Evolutionary conservation across 352 stramenopile species (phyloP), one percentile per base, ranked within the genome.

Genomic region (Pythium biforme): DNA sequence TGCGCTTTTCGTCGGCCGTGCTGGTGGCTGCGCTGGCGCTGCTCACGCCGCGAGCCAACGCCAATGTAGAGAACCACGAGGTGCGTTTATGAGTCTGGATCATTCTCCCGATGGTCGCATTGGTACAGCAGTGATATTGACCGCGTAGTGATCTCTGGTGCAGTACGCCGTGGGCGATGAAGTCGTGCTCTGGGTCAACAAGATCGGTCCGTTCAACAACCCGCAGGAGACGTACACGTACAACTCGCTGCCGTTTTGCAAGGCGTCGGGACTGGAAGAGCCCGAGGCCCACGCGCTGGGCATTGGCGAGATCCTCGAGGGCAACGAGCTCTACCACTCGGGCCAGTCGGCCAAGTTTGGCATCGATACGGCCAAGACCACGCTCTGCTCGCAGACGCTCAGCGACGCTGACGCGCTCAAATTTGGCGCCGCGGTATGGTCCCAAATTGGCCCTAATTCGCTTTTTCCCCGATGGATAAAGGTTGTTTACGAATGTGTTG

Each of bases 191-290:
- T 99, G 94, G 94, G 93, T 98, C 26, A 98, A 98, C 75, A 98
- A 99, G 79, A 97, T 99, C 60, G 89, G 97, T 2, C 93, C 95
- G 52, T 98, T 97, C 75, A 95, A 98, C 75, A 98, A 98, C 68
- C 92, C 95, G 37, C 96, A 99, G 81, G 97, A 99, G 84, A 99
- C 97, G 46, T 99, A 99, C 76, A 96, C 97, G 72, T 99, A 99
- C 88, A 99, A 99, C 76, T 94, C 79, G 52, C 83, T 99, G 49
- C 97, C 97, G 19, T 99, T 99, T 81, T 99, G 97, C 73, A 96
- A 96, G 53, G 71, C 81, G 0, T 6, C 68, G 10, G 78, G 76
- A n/a, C 92, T 97, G 20, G 87, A 98, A 43, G 74, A 96, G 53
- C 89, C 88, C 0, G 84, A 95, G 31, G 84, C 87, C 8, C 83